These are phyloP conservation scores for Leccinum variicolor DNA, from an alignment of 768 basidiomycete genomes.

Conservation along the genomic window DNA sequence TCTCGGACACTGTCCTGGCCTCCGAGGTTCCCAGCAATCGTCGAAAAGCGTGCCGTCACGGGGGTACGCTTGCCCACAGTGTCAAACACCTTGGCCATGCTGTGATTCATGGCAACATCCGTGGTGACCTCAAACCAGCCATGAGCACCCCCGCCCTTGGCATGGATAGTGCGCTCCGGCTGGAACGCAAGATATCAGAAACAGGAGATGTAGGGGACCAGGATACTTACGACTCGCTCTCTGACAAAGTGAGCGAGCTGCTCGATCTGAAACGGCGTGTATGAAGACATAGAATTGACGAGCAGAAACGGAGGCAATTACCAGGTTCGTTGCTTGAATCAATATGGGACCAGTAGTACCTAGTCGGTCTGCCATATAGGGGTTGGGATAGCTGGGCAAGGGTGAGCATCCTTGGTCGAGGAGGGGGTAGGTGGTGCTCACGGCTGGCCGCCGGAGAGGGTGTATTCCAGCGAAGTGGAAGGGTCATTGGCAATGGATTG, in stretches of 20 bases:
- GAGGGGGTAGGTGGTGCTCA: background rate
- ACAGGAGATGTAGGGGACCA: no score
- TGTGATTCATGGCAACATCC: conserved; percentile 11
- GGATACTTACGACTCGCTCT: conserved; percentile 14
- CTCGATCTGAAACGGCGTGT: conserved; percentile 8
- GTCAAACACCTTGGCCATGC: conserved; percentile 15
- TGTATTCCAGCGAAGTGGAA: conserved; percentile 13
- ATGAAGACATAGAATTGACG: background rate
- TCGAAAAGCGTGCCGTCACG: conserved; percentile 42
- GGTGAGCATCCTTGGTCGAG: background rate
- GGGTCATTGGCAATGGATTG: conserved; percentile 9
- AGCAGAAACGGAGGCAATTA: background rate
- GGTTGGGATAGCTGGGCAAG: conserved; percentile 12
- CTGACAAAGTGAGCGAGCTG: conserved; percentile 16
- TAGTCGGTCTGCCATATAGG: conserved; percentile 13
- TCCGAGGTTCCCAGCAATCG: conserved; percentile 52
- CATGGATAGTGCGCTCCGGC: conserved; percentile 18
- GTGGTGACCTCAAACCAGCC: conserved; percentile 20
- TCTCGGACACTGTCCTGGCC: conserved; percentile 48
- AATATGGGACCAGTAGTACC: conserved; percentile 14
- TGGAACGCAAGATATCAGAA: background rate
- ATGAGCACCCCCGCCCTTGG: conserved; percentile 16
- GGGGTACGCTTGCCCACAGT: conserved; percentile 16
- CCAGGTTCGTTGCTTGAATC: conserved; percentile 12
- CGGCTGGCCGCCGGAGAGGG: conserved; percentile 15